These are phyloP conservation scores for Corymbia maculata DNA, from an alignment of 345 rosid species.

Conservation along the genomic window DNA sequence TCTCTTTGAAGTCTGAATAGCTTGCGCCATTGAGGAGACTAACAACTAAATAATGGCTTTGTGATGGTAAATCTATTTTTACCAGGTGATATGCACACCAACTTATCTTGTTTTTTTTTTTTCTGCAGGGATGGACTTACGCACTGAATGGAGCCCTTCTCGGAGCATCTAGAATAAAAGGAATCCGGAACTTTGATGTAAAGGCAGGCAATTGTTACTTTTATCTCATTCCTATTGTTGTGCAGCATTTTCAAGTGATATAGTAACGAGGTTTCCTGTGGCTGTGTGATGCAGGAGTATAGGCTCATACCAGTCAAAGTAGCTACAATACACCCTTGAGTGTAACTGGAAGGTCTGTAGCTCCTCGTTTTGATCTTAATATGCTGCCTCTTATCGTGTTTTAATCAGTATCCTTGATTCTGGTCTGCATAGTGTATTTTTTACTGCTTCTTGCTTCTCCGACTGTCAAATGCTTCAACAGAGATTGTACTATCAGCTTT, in stretches of 20 bases:
- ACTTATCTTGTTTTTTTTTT: background rate
- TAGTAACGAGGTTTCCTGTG: constrained; percentile 4
- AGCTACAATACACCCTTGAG: constrained; percentile 55
- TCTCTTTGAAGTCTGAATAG: background rate
- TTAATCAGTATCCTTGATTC: background rate
- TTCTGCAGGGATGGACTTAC: constrained; percentile 69
- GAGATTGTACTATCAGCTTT: background rate
- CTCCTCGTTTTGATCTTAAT: background rate
- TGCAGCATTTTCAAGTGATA: background rate
- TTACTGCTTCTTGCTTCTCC: background rate
- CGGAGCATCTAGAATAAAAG: constrained; percentile 60
- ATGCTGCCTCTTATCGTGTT: background rate
- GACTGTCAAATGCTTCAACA: background rate
- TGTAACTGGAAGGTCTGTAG: constrained; percentile 78
- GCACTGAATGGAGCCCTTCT: constrained; percentile 59
- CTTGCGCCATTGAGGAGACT: background rate
- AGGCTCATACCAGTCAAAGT: constrained; percentile 58
- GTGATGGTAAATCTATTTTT: background rate
- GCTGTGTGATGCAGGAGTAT: constrained; percentile 46
- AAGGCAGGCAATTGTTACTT: constrained; percentile 30
- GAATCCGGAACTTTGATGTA: constrained; percentile 41
- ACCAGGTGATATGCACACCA: fast-evolving
- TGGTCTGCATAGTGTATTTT: background rate
- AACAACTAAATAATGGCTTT: background rate
- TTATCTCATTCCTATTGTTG: background rate